A percentile compares a stretch with the other conserved stretches of the same genome.
These are phyloP conservation scores for Porphyra umbilicalis DNA, from an alignment of 31 red algal species.

Conservation along the genomic window DNA sequence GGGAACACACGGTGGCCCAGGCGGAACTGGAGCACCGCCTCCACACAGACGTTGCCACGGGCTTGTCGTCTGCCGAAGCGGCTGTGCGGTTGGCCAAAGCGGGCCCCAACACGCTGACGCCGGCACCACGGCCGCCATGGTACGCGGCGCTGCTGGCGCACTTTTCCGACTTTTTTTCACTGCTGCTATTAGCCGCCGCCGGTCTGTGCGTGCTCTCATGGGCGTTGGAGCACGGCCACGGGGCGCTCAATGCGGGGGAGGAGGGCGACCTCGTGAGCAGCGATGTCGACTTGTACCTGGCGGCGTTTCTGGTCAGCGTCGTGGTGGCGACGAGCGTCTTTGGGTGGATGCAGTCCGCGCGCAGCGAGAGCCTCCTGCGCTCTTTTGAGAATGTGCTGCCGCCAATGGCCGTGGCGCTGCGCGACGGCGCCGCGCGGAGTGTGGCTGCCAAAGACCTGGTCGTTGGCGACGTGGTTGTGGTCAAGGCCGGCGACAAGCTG, in stretches of 20 bases:
- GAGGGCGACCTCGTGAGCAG: background rate
- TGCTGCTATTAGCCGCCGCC: slow-evolving; percentile 47
- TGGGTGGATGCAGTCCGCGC: slow-evolving; percentile 43
- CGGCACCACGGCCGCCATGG: slow-evolving; percentile 31
- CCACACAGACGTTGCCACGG: slow-evolving; percentile 17
- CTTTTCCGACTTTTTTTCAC: slow-evolving; percentile 75
- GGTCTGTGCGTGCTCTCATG: slow-evolving; percentile 40
- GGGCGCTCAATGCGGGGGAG: background rate
- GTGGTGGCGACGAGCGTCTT: slow-evolving; percentile 64
- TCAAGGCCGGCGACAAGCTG: slow-evolving; percentile 78
- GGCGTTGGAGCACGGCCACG: slow-evolving; percentile 6
- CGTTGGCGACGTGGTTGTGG: slow-evolving; percentile 65
- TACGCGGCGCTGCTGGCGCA: slow-evolving; percentile 45
- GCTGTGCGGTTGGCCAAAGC: slow-evolving; percentile 31
- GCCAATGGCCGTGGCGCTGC: slow-evolving; percentile 43
- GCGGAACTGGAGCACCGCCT: slow-evolving; percentile 16
- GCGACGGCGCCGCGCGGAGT: slow-evolving; percentile 49
- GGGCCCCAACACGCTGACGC: slow-evolving; percentile 52
- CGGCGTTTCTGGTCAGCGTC: slow-evolving; percentile 34
- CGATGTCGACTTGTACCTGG: slow-evolving; percentile 53
- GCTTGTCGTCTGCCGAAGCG: slow-evolving; percentile 30
- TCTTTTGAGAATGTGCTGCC: slow-evolving; percentile 69
- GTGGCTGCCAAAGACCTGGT: slow-evolving; percentile 56
- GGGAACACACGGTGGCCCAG: slow-evolving; percentile 35
- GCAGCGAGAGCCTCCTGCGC: slow-evolving; percentile 51